phyloP scores from a whole-genome alignment of 768 basidiomycete species.

The Udeniomyces megalosporus region DNA sequence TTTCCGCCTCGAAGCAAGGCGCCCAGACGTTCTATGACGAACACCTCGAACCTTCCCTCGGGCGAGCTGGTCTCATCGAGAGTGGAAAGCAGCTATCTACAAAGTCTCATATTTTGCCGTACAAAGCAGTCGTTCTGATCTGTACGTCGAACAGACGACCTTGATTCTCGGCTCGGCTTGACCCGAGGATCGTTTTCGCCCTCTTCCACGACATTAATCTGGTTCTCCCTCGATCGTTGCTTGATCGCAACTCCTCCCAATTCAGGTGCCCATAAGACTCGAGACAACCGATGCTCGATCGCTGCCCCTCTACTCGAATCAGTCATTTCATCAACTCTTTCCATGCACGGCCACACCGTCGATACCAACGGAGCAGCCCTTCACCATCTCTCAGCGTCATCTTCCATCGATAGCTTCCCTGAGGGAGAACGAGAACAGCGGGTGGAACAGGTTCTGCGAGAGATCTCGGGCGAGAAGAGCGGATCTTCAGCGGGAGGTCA shows the following conservation, averaged over 20 bases:
- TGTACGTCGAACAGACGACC: constrained; percentile 46
- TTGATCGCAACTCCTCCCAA: neutral
- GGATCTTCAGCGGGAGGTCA: constrained; percentile 28
- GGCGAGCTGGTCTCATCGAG: constrained; percentile 17
- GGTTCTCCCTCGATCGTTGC: neutral
- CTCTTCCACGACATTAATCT: neutral
- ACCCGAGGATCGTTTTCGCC: neutral
- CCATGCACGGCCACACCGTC: constrained; percentile 21
- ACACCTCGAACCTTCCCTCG: constrained; percentile 41
- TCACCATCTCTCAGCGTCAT: constrained; percentile 26
- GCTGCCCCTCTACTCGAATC: constrained; percentile 44
- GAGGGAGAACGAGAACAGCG: constrained; percentile 41
- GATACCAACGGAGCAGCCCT: constrained; percentile 22
- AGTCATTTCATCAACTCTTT: constrained; percentile 37
- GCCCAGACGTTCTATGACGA: constrained; percentile 54
- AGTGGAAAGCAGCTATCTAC: constrained; percentile 33
- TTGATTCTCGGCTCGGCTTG: neutral
- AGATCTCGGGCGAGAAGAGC: constrained; percentile 37
- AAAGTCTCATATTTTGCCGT: constrained; percentile 68
- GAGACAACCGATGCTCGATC: constrained; percentile 82
- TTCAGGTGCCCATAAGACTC: constrained; percentile 75
- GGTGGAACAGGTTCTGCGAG: constrained; percentile 36
- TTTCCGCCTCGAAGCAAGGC: constrained; percentile 46
- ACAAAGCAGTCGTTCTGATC: constrained; percentile 72
- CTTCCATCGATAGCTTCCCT: constrained; percentile 37